Evolutionary conservation across 495 filamentous ascomycete species (phyloP).

Genomic region (Friedmanniomyces simplex): DNA sequence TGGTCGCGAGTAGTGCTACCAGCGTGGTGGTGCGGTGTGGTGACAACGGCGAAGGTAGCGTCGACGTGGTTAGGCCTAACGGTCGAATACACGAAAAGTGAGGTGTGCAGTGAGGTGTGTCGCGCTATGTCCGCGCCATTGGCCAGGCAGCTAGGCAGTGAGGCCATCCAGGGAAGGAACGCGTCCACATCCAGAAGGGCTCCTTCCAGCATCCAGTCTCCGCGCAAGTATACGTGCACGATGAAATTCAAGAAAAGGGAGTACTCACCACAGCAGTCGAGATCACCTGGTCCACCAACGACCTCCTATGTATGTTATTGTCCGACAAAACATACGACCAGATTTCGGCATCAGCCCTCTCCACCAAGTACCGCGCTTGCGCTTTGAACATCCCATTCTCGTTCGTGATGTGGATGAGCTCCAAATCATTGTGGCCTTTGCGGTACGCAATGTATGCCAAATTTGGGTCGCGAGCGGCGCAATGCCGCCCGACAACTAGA

Average conservation of each 20-base stretch:
- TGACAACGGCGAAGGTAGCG: not conserved
- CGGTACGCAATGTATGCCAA: slow-evolving; percentile 89
- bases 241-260: no score
- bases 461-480: slow-evolving; percentile 96
- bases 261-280: slow-evolving; percentile 89
- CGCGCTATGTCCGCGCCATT: no score
- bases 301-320: slow-evolving; percentile 89
- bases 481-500: slow-evolving; percentile 89
- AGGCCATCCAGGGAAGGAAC: not conserved
- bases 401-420: slow-evolving; percentile 91
- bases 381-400: slow-evolving; percentile 99
- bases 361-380: slow-evolving; percentile 89
- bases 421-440: slow-evolving; percentile 95
- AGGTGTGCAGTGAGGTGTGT: not conserved
- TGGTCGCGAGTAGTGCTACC: no score
- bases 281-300: slow-evolving; percentile 92
- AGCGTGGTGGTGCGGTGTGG: not conserved
- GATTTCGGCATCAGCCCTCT: slow-evolving; percentile 82
- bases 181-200: not conserved
- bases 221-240: no score
- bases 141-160: not conserved
- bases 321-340: slow-evolving; percentile 91
- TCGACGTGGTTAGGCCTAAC: not conserved
- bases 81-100: not conserved
- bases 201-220: no score